These are phyloP conservation scores for Closterium sp. DNA, from an alignment of 139 green algal species.

Conservation along the genomic window DNA sequence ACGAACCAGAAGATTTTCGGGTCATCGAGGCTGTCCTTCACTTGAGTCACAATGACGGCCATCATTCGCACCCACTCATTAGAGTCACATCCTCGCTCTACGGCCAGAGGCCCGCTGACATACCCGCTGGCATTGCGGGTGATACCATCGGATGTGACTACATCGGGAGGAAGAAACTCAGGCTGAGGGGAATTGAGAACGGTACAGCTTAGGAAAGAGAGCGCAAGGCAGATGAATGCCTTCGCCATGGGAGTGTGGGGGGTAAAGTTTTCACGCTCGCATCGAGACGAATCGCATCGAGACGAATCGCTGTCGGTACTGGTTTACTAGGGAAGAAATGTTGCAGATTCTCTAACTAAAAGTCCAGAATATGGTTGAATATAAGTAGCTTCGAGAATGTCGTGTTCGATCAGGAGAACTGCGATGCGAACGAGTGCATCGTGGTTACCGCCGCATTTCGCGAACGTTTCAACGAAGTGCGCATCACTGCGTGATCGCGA, in stretches of 20 bases:
- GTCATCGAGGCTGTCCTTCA: not conserved
- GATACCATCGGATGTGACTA: not conserved
- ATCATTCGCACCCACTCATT: not conserved
- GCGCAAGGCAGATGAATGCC: not conserved
- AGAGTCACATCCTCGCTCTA: not conserved
- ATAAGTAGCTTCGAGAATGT: too few species aligned
- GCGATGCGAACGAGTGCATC: too few species aligned
- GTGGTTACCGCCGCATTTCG: too few species aligned
- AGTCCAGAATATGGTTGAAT: too few species aligned
- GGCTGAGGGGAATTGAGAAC: not conserved
- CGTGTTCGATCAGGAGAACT: too few species aligned
- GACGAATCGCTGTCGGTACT: too few species aligned
- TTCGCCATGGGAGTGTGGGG: not conserved
- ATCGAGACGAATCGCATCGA: too few species aligned
- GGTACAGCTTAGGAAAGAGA: not conserved
- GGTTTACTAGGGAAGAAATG: too few species aligned
- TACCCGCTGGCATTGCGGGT: not conserved
- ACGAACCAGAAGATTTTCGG: not conserved
- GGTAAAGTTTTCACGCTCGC: too few species aligned
- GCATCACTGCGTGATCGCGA: too few species aligned
- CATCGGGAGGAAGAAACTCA: not conserved
- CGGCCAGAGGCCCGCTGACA: not conserved
- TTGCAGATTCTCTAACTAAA: too few species aligned
- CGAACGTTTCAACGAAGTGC: too few species aligned
- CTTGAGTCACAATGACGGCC: not conserved